phyloP scores from a whole-genome alignment of 768 basidiomycete species.

The Amanita jacksonii region DNA sequence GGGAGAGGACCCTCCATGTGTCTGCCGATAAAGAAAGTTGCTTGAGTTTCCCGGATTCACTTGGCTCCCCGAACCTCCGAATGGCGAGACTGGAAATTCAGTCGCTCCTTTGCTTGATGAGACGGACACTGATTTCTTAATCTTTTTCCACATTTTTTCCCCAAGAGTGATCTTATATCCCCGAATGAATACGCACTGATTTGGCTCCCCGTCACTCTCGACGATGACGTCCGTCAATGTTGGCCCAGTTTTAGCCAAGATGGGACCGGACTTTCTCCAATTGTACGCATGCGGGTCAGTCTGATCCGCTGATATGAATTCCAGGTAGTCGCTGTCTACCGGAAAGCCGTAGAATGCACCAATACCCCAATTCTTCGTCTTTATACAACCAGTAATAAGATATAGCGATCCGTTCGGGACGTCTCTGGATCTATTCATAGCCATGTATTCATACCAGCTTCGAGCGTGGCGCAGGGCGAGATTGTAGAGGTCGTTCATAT shows the following conservation, averaged over 20 bases:
- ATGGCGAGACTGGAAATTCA: too few species aligned
- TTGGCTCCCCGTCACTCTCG: not conserved
- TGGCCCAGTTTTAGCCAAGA: not conserved
- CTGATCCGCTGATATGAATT: not conserved
- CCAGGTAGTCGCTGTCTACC: not conserved
- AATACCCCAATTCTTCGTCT: slow-evolving; percentile 11
- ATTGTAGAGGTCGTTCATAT: slow-evolving; percentile 6
- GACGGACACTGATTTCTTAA: too few species aligned
- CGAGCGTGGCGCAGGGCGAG: slow-evolving; percentile 10
- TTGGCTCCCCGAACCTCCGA: too few species aligned
- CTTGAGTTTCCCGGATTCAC: too few species aligned
- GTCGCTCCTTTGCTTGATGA: too few species aligned
- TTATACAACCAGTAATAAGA: slow-evolving; percentile 14
- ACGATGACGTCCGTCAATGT: not conserved
- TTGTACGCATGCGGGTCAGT: not conserved
- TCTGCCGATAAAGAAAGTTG: too few species aligned
- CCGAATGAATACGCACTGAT: slow-evolving; percentile 10
- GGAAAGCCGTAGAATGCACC: slow-evolving; percentile 4
- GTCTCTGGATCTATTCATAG: slow-evolving; percentile 5
- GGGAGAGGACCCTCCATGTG: too few species aligned
- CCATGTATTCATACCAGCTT: slow-evolving; percentile 13
- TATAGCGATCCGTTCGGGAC: slow-evolving; percentile 11
- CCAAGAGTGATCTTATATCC: slow-evolving; percentile 9
- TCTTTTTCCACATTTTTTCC: slow-evolving; percentile 2
- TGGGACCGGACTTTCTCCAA: not conserved